Conservation (phyloP, 192 early-diverging fungal species). For the Coemansia sp. region DNA sequence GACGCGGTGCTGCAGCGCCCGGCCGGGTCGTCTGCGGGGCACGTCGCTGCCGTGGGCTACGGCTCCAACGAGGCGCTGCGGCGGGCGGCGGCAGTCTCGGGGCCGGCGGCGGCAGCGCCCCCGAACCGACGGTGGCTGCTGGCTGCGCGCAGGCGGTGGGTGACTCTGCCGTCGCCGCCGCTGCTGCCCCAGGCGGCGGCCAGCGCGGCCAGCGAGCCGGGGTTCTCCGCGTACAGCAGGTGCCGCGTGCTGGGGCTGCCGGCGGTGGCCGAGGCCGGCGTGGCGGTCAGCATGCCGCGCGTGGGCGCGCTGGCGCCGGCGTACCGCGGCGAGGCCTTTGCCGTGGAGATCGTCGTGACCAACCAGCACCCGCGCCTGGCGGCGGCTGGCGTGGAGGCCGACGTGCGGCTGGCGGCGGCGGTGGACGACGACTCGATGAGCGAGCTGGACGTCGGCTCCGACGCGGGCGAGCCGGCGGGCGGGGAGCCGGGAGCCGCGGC, state of each 20-base stretch:
- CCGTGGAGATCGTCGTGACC: slow-evolving; percentile 18
- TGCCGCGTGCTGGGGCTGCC: slow-evolving; percentile 27
- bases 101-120: slow-evolving; percentile 23
- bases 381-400: slow-evolving; percentile 1
- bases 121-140: slow-evolving; percentile 19
- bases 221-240: slow-evolving; percentile 39
- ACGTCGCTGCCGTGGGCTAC: background rate
- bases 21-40: background rate
- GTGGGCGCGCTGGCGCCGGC: slow-evolving; percentile 24
- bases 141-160: slow-evolving; percentile 7
- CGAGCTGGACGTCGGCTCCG: slow-evolving; percentile 3
- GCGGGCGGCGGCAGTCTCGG: slow-evolving; percentile 8
- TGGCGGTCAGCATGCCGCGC: slow-evolving; percentile 14
- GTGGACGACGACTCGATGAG: slow-evolving; percentile 8
- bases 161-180: slow-evolving; percentile 22
- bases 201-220: slow-evolving; percentile 8
- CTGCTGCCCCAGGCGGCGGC: background rate
- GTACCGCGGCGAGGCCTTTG: slow-evolving; percentile 35
- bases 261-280: slow-evolving; percentile 1
- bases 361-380: slow-evolving; percentile 16
- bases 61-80: slow-evolving; percentile 6
- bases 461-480: background rate
- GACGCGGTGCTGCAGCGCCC: background rate
- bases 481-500: background rate
- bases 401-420: slow-evolving; percentile 6